Evolutionary conservation across 148 eudicot genomes (phyloP).

Genomic region (Tetragonia tetragonoides): DNA sequence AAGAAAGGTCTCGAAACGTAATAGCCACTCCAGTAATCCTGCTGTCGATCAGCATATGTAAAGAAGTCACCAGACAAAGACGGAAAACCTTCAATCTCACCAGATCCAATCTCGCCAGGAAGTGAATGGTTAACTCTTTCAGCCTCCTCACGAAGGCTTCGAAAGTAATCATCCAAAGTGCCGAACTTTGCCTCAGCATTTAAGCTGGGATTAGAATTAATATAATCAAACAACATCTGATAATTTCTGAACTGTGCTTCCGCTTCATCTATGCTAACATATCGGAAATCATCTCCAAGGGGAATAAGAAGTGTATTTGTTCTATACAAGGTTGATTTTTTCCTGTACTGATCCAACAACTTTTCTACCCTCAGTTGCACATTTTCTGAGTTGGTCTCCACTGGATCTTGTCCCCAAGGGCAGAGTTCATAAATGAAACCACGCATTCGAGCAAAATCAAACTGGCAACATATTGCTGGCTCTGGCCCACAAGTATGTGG

Average conservation of each 20-base stretch:
- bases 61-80: conserved; percentile 93
- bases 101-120: conserved; percentile 79
- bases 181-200: conserved; percentile 95
- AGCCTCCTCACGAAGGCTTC: conserved; percentile 81
- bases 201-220: conserved; percentile 79
- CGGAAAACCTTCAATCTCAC: conserved; percentile 88
- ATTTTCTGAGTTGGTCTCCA: conserved; percentile 81
- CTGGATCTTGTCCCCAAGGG: conserved; percentile 91
- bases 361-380: conserved; percentile 74
- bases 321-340: conserved; percentile 89
- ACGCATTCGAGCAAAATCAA: conserved; percentile 93
- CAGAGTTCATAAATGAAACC: conserved; percentile 86
- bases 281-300: conserved; percentile 95
- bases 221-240: conserved; percentile 83
- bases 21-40: conserved; percentile 99
- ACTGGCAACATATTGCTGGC: conserved; percentile 96
- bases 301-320: conserved; percentile 95
- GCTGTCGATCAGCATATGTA: conserved; percentile 86
- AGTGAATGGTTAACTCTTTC: conserved; percentile 86
- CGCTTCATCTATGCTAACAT: conserved; percentile 91
- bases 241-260: conserved; percentile 97
- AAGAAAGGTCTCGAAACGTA: conserved; percentile 97
- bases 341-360: conserved; percentile 89
- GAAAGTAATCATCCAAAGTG: conserved; percentile 91
- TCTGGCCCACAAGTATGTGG: conserved; percentile 99